phyloP scores from a whole-genome alignment of 768 basidiomycete species.

The Tulasnella sp. region DNA sequence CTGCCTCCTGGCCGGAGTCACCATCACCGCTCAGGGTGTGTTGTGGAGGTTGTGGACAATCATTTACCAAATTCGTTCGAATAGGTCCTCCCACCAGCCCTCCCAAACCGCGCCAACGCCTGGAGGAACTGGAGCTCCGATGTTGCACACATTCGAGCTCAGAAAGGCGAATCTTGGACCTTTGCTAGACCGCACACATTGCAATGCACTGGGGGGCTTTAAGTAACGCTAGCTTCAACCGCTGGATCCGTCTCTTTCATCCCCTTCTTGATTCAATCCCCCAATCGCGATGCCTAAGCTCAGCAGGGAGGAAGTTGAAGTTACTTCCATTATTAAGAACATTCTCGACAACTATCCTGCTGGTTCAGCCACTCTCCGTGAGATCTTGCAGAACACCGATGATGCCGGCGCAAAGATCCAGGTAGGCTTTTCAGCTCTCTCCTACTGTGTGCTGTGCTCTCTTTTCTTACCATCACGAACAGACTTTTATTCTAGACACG shows the following conservation, averaged over 20 bases:
- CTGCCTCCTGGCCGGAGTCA: too few species aligned
- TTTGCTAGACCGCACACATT: too few species aligned
- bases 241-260: neutral
- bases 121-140: too few species aligned
- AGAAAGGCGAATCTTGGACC: too few species aligned
- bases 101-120: too few species aligned
- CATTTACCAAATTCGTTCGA: too few species aligned
- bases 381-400: neutral
- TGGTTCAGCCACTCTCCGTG: neutral
- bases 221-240: neutral
- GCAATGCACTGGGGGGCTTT: neutral
- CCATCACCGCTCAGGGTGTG: too few species aligned
- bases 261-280: neutral
- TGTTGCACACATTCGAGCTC: too few species aligned
- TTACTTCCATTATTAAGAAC: neutral
- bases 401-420: neutral
- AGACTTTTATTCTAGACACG: neutral
- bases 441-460: neutral
- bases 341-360: slow-evolving; percentile 16
- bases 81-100: too few species aligned
- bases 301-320: neutral
- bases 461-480: neutral
- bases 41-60: too few species aligned
- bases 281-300: neutral
- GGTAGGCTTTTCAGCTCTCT: neutral